Base-by-base conservation (phyloP, 371 early-diverging fungal genomes). In the Mucor indicus region DNA sequence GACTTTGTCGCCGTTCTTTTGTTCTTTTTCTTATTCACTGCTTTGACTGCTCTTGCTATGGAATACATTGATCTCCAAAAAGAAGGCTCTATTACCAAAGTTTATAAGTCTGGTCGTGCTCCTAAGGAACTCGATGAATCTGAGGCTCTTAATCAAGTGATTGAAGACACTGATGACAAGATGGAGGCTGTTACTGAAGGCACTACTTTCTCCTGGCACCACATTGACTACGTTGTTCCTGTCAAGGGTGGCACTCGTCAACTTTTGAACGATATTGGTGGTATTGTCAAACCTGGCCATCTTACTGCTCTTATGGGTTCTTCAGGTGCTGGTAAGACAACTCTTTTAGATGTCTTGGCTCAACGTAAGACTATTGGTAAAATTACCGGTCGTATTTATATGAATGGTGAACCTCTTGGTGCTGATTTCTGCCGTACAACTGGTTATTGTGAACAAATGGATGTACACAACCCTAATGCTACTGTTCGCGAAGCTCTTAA, bases 281-380 rank as follows among this genome's bases (percentile, higher is more conserved):
- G 79, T 38, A 77, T 80, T 40, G 77, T 78, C 22, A 64, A 73
- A 37, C 82, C 83, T 39, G 66, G 81, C 15, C 68, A 84, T 53
- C 67, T 90, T 60, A 81, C 84, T 10, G 95, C 93, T 15, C 65
- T 94, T n/a, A 86, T 94, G 87, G 93, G 93, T 29, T 79, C 87
- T 10, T 86, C 87, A 24, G 93, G 93, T 58, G 86, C 90, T 27
- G 96, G 96, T 53, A 96, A 96, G 69, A 89, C 93, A 0, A 90
- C 94, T 19, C 77, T 94, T 2, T 58, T 92, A 62, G 94, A 96
- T 67, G 78, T 91, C 2, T 69, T 90, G 19, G 84, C 91, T 24
- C 77, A 82, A 62, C 83, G 91, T 60, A 89, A 89, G 73, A 89
- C 85, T 12, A 81, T 81, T 46, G 91, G 91, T 40, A 85, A 72